These are phyloP conservation scores for Myxozyma melibiosi DNA, from an alignment of 805 yeast species.

Conservation along the genomic window DNA sequence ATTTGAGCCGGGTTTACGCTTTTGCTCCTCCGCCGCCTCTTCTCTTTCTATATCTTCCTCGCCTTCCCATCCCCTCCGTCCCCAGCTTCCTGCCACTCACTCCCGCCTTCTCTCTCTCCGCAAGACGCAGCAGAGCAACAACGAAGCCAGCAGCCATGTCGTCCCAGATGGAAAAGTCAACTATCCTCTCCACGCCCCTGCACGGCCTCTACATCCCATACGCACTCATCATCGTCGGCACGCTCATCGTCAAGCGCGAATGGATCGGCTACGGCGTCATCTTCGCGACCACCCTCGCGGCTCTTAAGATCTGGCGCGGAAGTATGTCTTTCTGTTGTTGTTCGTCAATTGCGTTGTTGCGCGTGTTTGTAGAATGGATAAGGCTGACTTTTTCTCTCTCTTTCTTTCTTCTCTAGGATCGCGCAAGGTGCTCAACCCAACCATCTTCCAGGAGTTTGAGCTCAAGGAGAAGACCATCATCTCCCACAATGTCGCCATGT, in stretches of 20 bases:
- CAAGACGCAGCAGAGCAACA: too few species aligned
- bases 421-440: conserved; percentile 57
- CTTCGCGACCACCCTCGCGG: conserved; percentile 35
- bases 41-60: neutral
- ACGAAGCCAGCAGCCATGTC: too few species aligned
- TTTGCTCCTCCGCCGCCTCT: neutral
- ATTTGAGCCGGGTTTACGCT: neutral
- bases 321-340: conserved; percentile 27
- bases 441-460: conserved; percentile 75
- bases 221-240: conserved; percentile 38
- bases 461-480: conserved; percentile 73
- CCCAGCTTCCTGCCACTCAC: too few species aligned
- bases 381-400: neutral
- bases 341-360: neutral
- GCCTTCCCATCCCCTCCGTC: too few species aligned
- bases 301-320: conserved; percentile 38
- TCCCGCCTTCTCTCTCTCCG: too few species aligned
- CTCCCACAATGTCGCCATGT: conserved; percentile 78
- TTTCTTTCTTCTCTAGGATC: conserved; percentile 14
- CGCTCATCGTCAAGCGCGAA: conserved; percentile 36
- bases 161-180: neutral
- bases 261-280: conserved; percentile 35
- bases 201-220: conserved; percentile 42
- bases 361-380: neutral
- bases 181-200: conserved; percentile 39